A percentile compares a stretch with the other conserved stretches of the same genome.
Conservation (phyloP, 2,329 filamentous ascomycete genomes). For the Lachnum nothofagi region DNA sequence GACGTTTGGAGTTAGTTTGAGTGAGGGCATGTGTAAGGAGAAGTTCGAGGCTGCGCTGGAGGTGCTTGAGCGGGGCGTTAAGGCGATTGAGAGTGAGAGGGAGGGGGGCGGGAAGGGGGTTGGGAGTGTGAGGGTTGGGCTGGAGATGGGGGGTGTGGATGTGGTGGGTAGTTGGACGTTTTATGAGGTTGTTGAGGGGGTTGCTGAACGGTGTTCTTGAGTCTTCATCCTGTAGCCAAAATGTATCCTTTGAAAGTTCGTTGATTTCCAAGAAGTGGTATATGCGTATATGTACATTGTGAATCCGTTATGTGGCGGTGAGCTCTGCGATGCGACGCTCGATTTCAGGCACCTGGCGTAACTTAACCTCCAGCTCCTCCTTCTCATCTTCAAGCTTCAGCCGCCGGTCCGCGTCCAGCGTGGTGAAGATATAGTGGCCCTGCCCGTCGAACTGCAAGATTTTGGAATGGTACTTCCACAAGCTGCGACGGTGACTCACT, state of each 20-base stretch:
- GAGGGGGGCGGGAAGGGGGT: background rate
- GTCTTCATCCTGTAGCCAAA: too few relatives aligned
- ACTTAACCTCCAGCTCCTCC: slow-evolving; percentile 81
- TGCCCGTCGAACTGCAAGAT: slow-evolving; percentile 97
- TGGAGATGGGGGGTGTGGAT: background rate
- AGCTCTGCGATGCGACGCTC: slow-evolving; percentile 81
- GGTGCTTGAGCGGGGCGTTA: too few relatives aligned
- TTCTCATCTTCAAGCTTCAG: slow-evolving; percentile 90
- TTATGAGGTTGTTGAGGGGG: slow-evolving; percentile 1
- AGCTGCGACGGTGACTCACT: slow-evolving; percentile 79
- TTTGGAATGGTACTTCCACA: slow-evolving; percentile 94
- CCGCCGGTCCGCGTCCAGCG: slow-evolving; percentile 79
- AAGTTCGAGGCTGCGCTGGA: background rate
- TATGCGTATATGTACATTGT: background rate
- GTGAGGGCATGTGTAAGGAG: slow-evolving; percentile 1
- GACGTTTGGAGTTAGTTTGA: background rate
- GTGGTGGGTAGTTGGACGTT: background rate
- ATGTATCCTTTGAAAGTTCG: background rate
- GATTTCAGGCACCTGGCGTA: slow-evolving; percentile 82
- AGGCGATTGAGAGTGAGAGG: background rate
- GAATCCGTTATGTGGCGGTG: slow-evolving; percentile 40
- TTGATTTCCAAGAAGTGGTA: background rate
- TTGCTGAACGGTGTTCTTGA: background rate
- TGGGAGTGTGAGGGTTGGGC: background rate
- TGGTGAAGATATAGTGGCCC: slow-evolving; percentile 84